phyloP scores from a whole-genome alignment of 306 rosid species.

The Cicer cuneatum region DNA sequence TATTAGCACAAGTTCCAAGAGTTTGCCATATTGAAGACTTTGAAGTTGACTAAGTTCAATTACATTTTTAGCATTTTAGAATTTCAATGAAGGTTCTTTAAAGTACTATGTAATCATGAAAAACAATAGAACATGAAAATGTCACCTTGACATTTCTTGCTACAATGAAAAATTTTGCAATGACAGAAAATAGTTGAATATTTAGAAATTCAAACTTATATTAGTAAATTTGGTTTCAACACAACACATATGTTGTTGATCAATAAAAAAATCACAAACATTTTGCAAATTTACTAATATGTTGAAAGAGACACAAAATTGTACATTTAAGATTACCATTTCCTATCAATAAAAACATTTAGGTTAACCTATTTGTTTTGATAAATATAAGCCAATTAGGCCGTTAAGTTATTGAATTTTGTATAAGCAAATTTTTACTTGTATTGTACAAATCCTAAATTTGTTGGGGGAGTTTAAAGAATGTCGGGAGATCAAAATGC shows the following conservation, averaged over 20 bases:
- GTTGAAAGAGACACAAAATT: background rate
- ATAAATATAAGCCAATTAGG: background rate
- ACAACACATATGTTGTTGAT: background rate
- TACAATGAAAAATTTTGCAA: conserved; percentile 4
- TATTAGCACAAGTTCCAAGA: conserved; percentile 91
- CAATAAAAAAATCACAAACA: background rate
- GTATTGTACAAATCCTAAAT: background rate
- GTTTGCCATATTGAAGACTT: conserved; percentile 68
- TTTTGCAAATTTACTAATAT: background rate
- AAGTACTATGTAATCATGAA: background rate
- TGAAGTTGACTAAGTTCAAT: background rate
- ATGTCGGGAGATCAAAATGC: too few species aligned
- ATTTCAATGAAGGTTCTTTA: background rate
- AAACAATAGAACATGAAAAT: background rate
- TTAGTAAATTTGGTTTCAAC: conserved; percentile 1
- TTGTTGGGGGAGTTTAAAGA: too few species aligned
- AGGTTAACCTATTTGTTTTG: background rate
- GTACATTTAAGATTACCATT: background rate
- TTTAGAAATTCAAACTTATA: conserved; percentile 1
- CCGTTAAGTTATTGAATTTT: background rate
- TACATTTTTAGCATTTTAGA: too few species aligned
- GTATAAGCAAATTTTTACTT: background rate
- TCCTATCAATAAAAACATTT: background rate
- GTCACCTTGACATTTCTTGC: conserved; percentile 36
- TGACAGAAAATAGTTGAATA: conserved; percentile 8